Evolutionary conservation across 345 rosid genomes (phyloP).

Genomic region (Noccaea bulbosa): DNA sequence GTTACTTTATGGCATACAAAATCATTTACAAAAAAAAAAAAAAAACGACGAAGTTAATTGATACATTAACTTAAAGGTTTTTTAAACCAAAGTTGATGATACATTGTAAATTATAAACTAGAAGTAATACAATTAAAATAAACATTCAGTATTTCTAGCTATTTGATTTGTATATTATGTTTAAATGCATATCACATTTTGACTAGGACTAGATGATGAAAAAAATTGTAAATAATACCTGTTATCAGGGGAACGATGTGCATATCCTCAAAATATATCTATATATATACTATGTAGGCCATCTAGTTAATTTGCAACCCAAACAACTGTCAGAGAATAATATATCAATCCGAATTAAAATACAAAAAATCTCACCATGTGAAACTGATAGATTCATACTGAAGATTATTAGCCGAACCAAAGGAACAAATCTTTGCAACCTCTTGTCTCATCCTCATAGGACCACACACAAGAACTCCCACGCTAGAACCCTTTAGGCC

Average conservation of each 20-base stretch:
- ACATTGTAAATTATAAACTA: no score
- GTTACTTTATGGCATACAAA: not conserved
- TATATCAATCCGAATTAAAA: not conserved
- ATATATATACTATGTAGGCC: not conserved
- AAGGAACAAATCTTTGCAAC: conserved; percentile 67
- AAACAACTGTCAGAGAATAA: not conserved
- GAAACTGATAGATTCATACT: conserved; percentile 78
- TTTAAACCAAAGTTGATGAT: no score
- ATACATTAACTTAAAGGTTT: no score
- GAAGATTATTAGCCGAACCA: conserved; percentile 56
- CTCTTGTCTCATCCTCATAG: conserved; percentile 69
- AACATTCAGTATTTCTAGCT: no score
- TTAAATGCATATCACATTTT: no score
- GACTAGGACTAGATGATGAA: not conserved
- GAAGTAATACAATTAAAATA: no score
- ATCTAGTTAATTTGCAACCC: not conserved
- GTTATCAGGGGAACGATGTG: not conserved
- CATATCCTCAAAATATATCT: not conserved
- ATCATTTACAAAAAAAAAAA: no score
- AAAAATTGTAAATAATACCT: not conserved
- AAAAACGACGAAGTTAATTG: no score
- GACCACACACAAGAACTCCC: conserved; percentile 81
- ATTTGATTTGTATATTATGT: no score
- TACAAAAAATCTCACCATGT: conserved; percentile 54
- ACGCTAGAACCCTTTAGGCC: conserved; percentile 57